Base-by-base conservation (phyloP, 164 flowering plant species). In the Magnolia officinalis region DNA sequence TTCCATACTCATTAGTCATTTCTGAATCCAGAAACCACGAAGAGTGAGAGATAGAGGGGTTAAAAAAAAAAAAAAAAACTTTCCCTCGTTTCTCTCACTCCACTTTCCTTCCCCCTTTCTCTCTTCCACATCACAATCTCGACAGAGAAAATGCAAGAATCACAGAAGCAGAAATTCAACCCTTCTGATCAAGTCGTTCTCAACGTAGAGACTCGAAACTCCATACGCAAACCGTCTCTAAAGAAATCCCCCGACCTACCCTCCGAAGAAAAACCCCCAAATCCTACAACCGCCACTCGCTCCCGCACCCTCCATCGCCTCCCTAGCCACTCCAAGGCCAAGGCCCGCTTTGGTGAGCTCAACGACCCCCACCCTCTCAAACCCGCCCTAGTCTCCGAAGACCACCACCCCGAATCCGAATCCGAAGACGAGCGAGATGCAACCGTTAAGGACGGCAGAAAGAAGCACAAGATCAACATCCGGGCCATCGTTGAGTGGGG, bases 401-500 rank as follows among this genome's bases (percentile, higher is more conserved):
- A 55, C 61, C 61, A 55, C 2, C 61, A 11, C 61, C 18, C 16
- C 18, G 61, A 55, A 1, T 55, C 61, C 61, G 61, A 55, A 0
- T 55, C 61, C 61, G 61, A 55, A 10, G 61, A 55, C 13, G 61
- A 37, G 45, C 45, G n/a, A 63, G 2, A 9, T 58, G 18, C 18
- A 50, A 49, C 20, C 50, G 58, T 49, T 2, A 76, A 76, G 20
- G 11, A 75, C 24, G 11, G 37, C 2, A 71, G 29, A 11, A 80
- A 67, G 72, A 78, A 74, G 76, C 77, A 26, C 8, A 79, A 74
- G 72, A 21, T 78, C 2, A 24, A 73, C 19, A 37, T 70, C 51
- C 74, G 85, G 70, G 37, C 52, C 29, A 11, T 80, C 16, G 50
- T 73, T 18, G 85, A 85, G 55, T 83, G 81, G 81, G 67, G n/a